Base-by-base conservation (phyloP, 768 basidiomycete genomes). In the Myochromella boudieri region DNA sequence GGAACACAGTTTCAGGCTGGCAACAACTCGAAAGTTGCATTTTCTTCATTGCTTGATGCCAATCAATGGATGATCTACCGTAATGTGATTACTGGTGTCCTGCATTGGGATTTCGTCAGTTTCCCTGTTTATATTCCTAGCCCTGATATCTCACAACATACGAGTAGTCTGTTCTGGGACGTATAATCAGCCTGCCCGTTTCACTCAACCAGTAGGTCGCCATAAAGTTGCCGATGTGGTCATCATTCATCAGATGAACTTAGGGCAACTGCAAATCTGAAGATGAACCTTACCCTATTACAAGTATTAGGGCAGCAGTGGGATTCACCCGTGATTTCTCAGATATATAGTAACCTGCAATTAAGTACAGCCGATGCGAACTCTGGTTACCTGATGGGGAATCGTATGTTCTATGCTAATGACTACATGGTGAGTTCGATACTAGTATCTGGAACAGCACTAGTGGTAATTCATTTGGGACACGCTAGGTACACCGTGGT, bases 61-160 rank as follows among this genome's bases (percentile, higher is more conserved):
- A 69, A 81, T 49, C 66, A 69, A 36, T 89, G 86, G 86, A 85
- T 87, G 84, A 80, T 86, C 21, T 84, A 76, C 56, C 66, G 67
- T 10, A 87, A 88, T 56, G 61, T 69, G 8, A 39, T 74, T 21
- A 84, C 85, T 1, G 64, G 71, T 3, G 73, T 80, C 14, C 57
- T 82, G 37, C 84, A 86, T 57, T 89, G 84, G 83, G 86, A 89
- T 56, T 80, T 85, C 57, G 84, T 86, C 47, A 58, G 84, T 72
- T 33, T 14, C 4, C 34, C 10, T 34, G 27, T 2, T 32, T 26
- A 33, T 15, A n/a, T n/a, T n/a, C n/a, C 12, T n/a, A 10, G 37
- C 37, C 54, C 14, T 37, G 49, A 26, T 52, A 3, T 45, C 14
- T 22, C 33, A 20, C 42, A 43, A 12, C 1, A 1, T n/a, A 40